Conservation (phyloP, 2,329 filamentous ascomycete species). For the Arthroderma sp. region DNA sequence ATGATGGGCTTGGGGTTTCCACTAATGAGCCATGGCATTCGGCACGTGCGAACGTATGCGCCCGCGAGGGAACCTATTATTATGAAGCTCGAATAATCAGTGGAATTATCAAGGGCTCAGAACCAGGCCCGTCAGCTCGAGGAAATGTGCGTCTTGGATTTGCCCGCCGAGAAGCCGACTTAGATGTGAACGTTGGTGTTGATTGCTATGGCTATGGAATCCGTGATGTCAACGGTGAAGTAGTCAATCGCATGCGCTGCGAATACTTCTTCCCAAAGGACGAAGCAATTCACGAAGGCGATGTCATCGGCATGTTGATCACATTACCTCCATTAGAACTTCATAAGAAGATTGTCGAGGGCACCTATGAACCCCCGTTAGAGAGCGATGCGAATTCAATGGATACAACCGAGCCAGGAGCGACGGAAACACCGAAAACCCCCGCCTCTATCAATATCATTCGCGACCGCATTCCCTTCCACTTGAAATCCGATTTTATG, state of each 20-base stretch:
- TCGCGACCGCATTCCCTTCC: slow-evolving; percentile 85
- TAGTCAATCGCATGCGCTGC: slow-evolving; percentile 86
- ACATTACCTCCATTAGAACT: slow-evolving; percentile 72
- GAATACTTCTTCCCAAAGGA: slow-evolving; percentile 72
- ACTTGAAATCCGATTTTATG: slow-evolving; percentile 85
- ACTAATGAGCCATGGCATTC: slow-evolving; percentile 90
- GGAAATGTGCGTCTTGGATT: slow-evolving; percentile 38
- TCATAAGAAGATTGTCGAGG: slow-evolving; percentile 77
- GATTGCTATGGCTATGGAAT: slow-evolving; percentile 94
- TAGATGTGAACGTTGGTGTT: slow-evolving; percentile 54
- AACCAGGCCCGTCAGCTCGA: slow-evolving; percentile 17
- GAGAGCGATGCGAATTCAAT: slow-evolving; percentile 36
- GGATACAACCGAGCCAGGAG: background rate
- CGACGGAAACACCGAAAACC: slow-evolving; percentile 21
- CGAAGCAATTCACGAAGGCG: slow-evolving; percentile 72
- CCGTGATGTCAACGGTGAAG: slow-evolving; percentile 78
- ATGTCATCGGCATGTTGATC: slow-evolving; percentile 89
- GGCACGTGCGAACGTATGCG: slow-evolving; percentile 77
- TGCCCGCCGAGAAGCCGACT: slow-evolving; percentile 33
- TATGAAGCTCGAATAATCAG: slow-evolving; percentile 85
- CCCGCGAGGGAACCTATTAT: slow-evolving; percentile 79
- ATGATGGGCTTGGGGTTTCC: slow-evolving; percentile 61
- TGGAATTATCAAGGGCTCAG: slow-evolving; percentile 36
- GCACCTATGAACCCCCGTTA: slow-evolving; percentile 74
- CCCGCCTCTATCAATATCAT: slow-evolving; percentile 67